Conservation (phyloP, 306 rosid species). For the Datisca glomerata region DNA sequence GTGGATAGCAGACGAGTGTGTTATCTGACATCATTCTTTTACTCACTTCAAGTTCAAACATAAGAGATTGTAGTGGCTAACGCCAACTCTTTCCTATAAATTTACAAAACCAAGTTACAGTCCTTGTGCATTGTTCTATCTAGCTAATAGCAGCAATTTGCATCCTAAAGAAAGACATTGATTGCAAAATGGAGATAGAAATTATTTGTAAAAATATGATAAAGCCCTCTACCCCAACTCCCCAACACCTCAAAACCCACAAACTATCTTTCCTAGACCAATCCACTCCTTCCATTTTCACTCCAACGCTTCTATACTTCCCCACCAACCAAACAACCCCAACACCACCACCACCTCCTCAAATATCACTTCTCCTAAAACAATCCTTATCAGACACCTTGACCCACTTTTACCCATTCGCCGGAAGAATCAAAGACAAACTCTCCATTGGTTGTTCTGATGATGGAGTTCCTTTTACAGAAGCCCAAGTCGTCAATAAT, state of each 20-base stretch:
- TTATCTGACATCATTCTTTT: too few relatives aligned
- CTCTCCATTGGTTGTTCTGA: slow-evolving; percentile 17
- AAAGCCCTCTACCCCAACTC: not conserved
- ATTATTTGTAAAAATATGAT: not conserved
- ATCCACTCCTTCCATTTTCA: not conserved
- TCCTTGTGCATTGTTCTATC: too few relatives aligned
- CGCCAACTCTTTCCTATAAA: too few relatives aligned
- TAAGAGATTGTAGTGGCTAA: too few relatives aligned
- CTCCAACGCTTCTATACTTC: not conserved
- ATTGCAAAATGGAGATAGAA: too few relatives aligned
- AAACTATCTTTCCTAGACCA: not conserved
- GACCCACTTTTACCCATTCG: slow-evolving; percentile 22
- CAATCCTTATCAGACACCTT: slow-evolving; percentile 17
- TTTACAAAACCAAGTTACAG: too few relatives aligned
- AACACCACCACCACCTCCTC: not conserved
- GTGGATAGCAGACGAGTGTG: too few relatives aligned
- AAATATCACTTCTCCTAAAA: not conserved
- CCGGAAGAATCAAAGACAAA: slow-evolving; percentile 11
- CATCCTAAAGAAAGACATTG: too few relatives aligned
- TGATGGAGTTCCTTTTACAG: slow-evolving; percentile 2
- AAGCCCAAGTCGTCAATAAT: not conserved
- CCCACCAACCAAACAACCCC: not conserved
- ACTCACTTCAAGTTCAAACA: too few relatives aligned
- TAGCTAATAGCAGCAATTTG: too few relatives aligned
- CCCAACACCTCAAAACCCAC: not conserved